Evolutionary conservation across 169 alveolate species (phyloP).

Genomic region (Eimeria brunetti): DNA sequence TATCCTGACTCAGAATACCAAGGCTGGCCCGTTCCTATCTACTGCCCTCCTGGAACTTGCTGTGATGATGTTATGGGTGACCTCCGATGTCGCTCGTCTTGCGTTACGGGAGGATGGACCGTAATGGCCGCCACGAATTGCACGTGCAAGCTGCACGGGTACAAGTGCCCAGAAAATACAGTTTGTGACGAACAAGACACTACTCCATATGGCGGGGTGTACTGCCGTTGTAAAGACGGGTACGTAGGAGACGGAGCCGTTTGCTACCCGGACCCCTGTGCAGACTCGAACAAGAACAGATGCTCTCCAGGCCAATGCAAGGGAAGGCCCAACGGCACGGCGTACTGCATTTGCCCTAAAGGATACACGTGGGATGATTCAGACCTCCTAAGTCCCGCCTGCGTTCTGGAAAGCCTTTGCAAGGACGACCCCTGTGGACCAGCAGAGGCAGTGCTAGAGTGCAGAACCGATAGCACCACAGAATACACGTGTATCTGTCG

Average conservation of each 20-base stretch:
- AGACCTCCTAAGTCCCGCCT: conserved; percentile 22
- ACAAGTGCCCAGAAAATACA: conserved; percentile 12
- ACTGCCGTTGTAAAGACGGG: conserved; percentile 60
- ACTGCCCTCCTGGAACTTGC: conserved; percentile 67
- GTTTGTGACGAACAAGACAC: conserved; percentile 31
- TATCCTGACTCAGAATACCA: not conserved
- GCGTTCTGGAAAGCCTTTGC: conserved; percentile 1
- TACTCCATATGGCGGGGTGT: not conserved
- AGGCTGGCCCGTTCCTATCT: conserved; percentile 16
- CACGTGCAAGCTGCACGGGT: conserved; percentile 3
- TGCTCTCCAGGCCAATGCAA: conserved; percentile 54
- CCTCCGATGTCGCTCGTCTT: not conserved
- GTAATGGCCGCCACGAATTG: not conserved
- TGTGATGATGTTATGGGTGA: not conserved
- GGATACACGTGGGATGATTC: conserved; percentile 54
- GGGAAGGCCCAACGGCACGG: conserved; percentile 52
- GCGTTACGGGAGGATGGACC: not conserved
- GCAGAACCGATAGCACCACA: conserved; percentile 41
- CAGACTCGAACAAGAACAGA: not conserved
- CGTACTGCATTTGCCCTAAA: conserved; percentile 44
- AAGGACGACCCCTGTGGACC: conserved; percentile 49
- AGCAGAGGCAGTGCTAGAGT: conserved; percentile 42
- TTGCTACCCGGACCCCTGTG: conserved; percentile 54
- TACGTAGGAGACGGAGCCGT: conserved; percentile 40
- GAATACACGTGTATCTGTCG: conserved; percentile 54